phyloP scores from a whole-genome alignment of 2,329 filamentous ascomycete genomes.

The Akanthomyces uredinophilus region DNA sequence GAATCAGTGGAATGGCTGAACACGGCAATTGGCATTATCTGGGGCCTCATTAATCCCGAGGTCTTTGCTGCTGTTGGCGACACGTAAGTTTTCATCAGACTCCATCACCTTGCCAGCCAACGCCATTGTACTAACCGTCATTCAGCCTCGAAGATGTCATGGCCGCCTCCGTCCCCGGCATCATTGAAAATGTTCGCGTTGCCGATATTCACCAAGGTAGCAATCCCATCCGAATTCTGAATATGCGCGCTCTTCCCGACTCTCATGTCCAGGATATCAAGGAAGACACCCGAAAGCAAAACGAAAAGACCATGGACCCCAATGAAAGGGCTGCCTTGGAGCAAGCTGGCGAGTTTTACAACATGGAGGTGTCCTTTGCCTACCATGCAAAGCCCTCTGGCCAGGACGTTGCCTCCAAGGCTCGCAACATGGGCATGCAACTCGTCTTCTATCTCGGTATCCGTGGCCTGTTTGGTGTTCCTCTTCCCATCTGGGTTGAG shows the following conservation, averaged over 20 bases:
- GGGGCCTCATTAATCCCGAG: slow-evolving; percentile 90
- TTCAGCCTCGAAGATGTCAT: slow-evolving; percentile 67
- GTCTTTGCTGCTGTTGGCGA: slow-evolving; percentile 94
- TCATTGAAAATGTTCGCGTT: slow-evolving; percentile 92
- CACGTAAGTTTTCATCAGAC: slow-evolving; percentile 41
- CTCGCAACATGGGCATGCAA: slow-evolving; percentile 95
- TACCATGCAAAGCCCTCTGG: slow-evolving; percentile 80
- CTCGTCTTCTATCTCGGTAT: slow-evolving; percentile 89
- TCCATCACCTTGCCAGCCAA: not conserved
- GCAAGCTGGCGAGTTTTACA: slow-evolving; percentile 88
- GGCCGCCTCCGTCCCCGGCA: slow-evolving; percentile 85
- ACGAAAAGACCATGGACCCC: slow-evolving; percentile 75
- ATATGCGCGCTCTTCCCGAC: slow-evolving; percentile 76
- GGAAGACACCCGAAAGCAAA: slow-evolving; percentile 70
- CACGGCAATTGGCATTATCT: slow-evolving; percentile 74
- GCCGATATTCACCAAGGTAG: slow-evolving; percentile 91
- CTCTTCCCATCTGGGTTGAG: slow-evolving; percentile 83
- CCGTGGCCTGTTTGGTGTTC: slow-evolving; percentile 83
- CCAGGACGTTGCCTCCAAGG: slow-evolving; percentile 68
- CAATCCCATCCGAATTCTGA: slow-evolving; percentile 85
- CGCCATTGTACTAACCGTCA: slow-evolving; percentile 12
- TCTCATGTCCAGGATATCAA: slow-evolving; percentile 72
- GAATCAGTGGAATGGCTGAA: slow-evolving; percentile 98
- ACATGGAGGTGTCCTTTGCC: slow-evolving; percentile 82
- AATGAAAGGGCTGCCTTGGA: slow-evolving; percentile 85